phyloP scores from a whole-genome alignment of 2,329 filamentous ascomycete species.

The Botrytis elliptica region DNA sequence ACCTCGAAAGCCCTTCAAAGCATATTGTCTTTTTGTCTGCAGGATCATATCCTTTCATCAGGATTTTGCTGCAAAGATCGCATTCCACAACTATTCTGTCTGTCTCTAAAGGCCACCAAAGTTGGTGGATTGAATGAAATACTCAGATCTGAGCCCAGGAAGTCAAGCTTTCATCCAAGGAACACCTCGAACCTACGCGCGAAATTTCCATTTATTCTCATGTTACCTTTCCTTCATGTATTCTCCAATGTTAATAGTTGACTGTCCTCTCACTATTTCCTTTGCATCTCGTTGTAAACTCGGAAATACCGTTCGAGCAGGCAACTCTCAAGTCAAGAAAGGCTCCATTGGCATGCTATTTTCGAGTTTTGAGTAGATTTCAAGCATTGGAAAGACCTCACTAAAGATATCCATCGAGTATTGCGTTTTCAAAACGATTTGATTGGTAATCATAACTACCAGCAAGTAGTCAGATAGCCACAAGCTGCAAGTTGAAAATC shows the following conservation, averaged over 20 bases:
- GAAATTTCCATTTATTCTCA: background rate
- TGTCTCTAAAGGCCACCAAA: background rate
- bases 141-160: background rate
- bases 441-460: background rate
- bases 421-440: too few species aligned
- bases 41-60: background rate
- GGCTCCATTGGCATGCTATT: background rate
- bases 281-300: background rate
- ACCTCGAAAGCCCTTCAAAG: too few species aligned
- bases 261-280: background rate
- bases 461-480: background rate
- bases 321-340: background rate
- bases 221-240: background rate
- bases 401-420: background rate
- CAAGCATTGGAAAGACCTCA: background rate
- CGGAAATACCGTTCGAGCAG: background rate
- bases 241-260: background rate
- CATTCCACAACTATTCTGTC: too few species aligned
- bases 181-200: too few species aligned
- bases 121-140: background rate
- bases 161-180: background rate
- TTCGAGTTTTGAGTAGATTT: too few species aligned
- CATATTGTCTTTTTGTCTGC: rapidly evolving
- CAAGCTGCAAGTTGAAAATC: background rate
- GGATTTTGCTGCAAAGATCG: background rate